Evolutionary conservation across 495 filamentous ascomycete species (phyloP).

Genomic region (Massariosphaeria phaeospora): DNA sequence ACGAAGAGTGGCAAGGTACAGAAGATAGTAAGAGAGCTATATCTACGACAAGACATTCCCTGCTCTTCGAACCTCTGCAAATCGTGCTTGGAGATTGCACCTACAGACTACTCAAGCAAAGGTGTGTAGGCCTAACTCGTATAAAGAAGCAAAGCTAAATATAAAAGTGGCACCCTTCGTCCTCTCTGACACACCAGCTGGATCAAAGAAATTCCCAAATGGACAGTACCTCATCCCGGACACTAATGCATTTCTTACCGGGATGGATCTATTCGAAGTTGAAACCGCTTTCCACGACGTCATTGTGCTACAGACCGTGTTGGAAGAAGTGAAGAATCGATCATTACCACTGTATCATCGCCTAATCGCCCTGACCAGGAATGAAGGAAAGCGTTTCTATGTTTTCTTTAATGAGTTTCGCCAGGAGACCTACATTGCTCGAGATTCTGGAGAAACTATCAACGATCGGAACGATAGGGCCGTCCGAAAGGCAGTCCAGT

Average conservation of each 20-base stretch:
- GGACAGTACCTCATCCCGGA: constrained; percentile 96
- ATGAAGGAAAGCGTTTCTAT: constrained; percentile 93
- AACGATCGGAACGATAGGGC: constrained; percentile 96
- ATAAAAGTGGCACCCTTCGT: constrained; percentile 68
- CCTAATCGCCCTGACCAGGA: constrained; percentile 79
- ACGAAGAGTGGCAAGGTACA: constrained; percentile 93
- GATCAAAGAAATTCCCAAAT: constrained; percentile 70
- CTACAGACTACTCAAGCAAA: constrained; percentile 70
- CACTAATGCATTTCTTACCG: constrained; percentile 91
- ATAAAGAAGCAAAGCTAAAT: constrained; percentile 22
- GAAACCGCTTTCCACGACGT: constrained; percentile 90
- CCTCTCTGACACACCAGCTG: constrained; percentile 79
- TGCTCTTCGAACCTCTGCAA: constrained; percentile 90
- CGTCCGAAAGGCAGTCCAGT: constrained; percentile 76
- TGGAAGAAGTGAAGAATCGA: constrained; percentile 90
- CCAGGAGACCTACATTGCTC: constrained; percentile 76
- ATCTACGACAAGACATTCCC: constrained; percentile 92
- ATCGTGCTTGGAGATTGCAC: constrained; percentile 62
- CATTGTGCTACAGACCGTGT: constrained; percentile 86
- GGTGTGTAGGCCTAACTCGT: constrained; percentile 44
- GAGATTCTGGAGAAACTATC: constrained; percentile 75
- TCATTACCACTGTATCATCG: constrained; percentile 94
- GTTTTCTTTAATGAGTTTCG: constrained; percentile 99
- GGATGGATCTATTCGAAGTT: constrained; percentile 94
- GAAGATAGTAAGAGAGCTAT: constrained; percentile 95